Conservation (phyloP, 2,329 filamentous ascomycete genomes). For the Nectriaceae sp. region DNA sequence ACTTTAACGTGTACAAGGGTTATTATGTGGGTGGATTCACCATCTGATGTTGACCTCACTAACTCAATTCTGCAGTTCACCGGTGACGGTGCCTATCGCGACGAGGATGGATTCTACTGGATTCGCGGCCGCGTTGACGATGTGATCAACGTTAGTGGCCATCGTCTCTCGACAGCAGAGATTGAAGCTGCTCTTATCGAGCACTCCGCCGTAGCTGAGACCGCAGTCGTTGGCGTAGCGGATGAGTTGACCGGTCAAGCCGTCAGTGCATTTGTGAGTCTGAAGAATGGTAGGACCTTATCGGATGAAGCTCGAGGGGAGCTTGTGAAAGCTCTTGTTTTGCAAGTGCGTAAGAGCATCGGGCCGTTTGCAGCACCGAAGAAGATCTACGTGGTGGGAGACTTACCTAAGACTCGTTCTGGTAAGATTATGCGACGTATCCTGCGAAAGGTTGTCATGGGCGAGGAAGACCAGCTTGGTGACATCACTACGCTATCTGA, state of each 20-base stretch:
- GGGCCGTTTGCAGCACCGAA: constrained; percentile 93
- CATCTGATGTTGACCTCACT: rapidly evolving
- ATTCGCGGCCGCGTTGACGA: constrained; percentile 95
- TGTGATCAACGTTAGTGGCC: constrained; percentile 92
- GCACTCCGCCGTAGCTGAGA: constrained; percentile 82
- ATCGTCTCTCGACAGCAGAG: constrained; percentile 92
- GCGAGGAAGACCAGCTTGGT: constrained; percentile 90
- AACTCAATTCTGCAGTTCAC: constrained; percentile 61
- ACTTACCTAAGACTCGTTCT: constrained; percentile 90
- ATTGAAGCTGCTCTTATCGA: constrained; percentile 93
- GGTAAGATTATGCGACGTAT: constrained; percentile 98
- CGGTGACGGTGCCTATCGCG: constrained; percentile 85
- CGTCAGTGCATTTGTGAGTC: constrained; percentile 87
- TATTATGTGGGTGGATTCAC: constrained; percentile 72
- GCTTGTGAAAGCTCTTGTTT: constrained; percentile 64
- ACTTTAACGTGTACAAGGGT: constrained; percentile 90
- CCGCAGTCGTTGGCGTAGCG: constrained; percentile 84
- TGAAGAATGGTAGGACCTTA: constrained; percentile 58
- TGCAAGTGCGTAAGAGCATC: constrained; percentile 91
- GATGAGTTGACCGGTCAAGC: constrained; percentile 93
- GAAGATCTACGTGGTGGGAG: constrained; percentile 80
- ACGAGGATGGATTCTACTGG: constrained; percentile 97
- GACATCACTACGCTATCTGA: constrained; percentile 89
- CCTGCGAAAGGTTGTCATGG: constrained; percentile 87
- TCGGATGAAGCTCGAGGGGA: constrained; percentile 72